Base-by-base conservation (phyloP, 2,329 filamentous ascomycete species). In the Neofusicoccum umdonicola region DNA sequence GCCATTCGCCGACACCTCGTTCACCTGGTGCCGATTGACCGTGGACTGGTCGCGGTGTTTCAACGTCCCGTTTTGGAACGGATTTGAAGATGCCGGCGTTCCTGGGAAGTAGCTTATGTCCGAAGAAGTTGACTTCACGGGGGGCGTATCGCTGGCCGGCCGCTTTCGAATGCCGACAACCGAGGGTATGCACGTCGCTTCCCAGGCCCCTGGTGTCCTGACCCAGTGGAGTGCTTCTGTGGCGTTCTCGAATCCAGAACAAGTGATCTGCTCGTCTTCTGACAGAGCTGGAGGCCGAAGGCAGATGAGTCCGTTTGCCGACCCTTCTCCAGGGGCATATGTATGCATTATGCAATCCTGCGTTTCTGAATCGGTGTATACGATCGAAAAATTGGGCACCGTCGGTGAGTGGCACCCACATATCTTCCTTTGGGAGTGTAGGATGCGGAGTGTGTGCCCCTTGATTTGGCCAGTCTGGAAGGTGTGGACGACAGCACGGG, bases 281-380 rank as follows among this genome's bases (percentile, higher is more conserved):
- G 34, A 19, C n/a, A 48, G 19, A 15, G 50, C 8, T 17, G 70
- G 81, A 65, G 82, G 79, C 50, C 82, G 82, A 60, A 88, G 83
- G 71, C 84, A 88, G 11, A 91, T 85, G 50, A 73, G 72, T n/a
- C 74, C 60, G 79, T 81, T 70, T 82, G 84, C 41, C 76, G 81
- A 61, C 11, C 85, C 84, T 35, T 82, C 77, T 9, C 81, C 76
- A 0, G 87, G 83, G 0, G 82, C 78, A 70, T 88, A 90, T 0
- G 84, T 88, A 62, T 90, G 87, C 67, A 92, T 79, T 19, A 91
- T 81, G 64, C 88, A 86, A 56, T 88, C 84, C 11, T 85, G 83
- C 0, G 84, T 85, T 19, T 87, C 84, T 3, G 80, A 78, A 65
- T 85, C 84, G 3, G 83, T 82, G 71, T 91, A 92, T 12, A 84